A percentile compares a stretch with the other conserved stretches of the same genome.
phyloP scores from a whole-genome alignment of 306 rosid genomes.

The Lathyrus oleraceus region DNA sequence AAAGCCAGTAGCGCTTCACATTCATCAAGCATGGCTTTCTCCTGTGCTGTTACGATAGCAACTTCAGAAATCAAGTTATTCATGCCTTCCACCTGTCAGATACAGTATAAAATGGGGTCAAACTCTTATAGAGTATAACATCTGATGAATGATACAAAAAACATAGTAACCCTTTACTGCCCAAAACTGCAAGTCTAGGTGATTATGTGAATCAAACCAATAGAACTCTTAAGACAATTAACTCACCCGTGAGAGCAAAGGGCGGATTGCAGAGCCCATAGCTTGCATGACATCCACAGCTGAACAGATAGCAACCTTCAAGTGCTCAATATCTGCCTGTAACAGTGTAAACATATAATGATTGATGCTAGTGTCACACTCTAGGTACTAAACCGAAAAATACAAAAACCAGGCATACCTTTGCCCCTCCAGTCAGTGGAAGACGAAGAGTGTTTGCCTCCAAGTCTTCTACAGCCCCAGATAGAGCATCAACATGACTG shows the following conservation, averaged over 20 bases:
- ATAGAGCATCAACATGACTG: constrained; percentile 70
- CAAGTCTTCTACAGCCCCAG: constrained; percentile 85
- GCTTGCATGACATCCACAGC: constrained; percentile 89
- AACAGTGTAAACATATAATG: constrained; percentile 32
- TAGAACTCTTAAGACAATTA: constrained; percentile 16
- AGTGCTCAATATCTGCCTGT: constrained; percentile 83
- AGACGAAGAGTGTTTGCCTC: constrained; percentile 95
- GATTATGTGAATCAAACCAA: constrained; percentile 26
- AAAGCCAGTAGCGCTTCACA: constrained; percentile 74
- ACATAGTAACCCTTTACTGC: constrained; percentile 5
- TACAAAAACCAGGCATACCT: constrained; percentile 51
- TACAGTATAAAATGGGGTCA: constrained; percentile 27
- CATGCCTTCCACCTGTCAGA: constrained; percentile 70
- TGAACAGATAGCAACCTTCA: constrained; percentile 83
- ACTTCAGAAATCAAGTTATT: constrained; percentile 74
- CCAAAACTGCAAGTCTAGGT: background rate
- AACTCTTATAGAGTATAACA: constrained; percentile 22
- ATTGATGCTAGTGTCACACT: constrained; percentile 30
- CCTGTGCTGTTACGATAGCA: constrained; percentile 73
- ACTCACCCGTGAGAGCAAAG: constrained; percentile 76
- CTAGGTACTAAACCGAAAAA: constrained; percentile 27
- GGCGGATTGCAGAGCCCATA: constrained; percentile 82
- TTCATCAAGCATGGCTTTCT: constrained; percentile 86
- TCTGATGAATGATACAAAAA: background rate
- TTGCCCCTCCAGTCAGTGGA: constrained; percentile 86